Evolutionary conservation across 2,329 filamentous ascomycete species (phyloP).

Genomic region (Cylindrodendrum hubeiense): DNA sequence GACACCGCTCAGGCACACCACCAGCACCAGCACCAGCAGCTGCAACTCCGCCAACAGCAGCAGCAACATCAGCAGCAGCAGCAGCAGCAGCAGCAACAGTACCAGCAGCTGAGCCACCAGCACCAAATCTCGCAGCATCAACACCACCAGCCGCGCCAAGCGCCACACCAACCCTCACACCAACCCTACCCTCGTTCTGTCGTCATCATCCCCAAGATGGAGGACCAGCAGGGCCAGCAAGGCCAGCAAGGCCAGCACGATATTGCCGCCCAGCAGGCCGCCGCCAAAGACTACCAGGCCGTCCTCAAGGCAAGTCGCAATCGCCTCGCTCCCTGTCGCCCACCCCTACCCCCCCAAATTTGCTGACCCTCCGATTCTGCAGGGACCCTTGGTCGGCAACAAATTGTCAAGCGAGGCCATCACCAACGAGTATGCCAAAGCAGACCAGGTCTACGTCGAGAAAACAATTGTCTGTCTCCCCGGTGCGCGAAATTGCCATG

Average conservation of each 20-base stretch:
- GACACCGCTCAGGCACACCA: constrained; percentile 19
- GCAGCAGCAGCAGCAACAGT: constrained; percentile 28
- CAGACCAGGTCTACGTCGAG: constrained; percentile 84
- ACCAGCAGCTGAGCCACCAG: constrained; percentile 18
- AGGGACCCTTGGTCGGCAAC: constrained; percentile 88
- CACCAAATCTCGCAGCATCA: constrained; percentile 28
- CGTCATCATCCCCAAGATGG: constrained; percentile 46
- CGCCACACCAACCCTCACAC: constrained; percentile 20
- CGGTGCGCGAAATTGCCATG: constrained; percentile 7
- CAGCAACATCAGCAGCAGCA: constrained; percentile 32
- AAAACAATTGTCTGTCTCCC: constrained; percentile 82
- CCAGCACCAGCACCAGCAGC: constrained; percentile 35
- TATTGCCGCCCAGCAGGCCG: constrained; percentile 70
- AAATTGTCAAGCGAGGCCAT: constrained; percentile 83
- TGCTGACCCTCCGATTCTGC: constrained; percentile 35
- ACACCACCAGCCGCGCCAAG: constrained; percentile 29
- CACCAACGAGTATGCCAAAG: constrained; percentile 87
- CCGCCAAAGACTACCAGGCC: constrained; percentile 70
- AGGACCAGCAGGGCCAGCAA: constrained; percentile 48
- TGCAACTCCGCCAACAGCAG: constrained; percentile 4
- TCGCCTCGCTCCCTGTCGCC: constrained; percentile 15
- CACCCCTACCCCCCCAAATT: neutral
- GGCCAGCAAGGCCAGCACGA: constrained; percentile 53
- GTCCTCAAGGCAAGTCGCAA: constrained; percentile 63
- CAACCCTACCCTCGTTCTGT: constrained; percentile 28